These are phyloP conservation scores for Puccinia novopanici DNA, from an alignment of 1,284 basidiomycete species.

Conservation along the genomic window DNA sequence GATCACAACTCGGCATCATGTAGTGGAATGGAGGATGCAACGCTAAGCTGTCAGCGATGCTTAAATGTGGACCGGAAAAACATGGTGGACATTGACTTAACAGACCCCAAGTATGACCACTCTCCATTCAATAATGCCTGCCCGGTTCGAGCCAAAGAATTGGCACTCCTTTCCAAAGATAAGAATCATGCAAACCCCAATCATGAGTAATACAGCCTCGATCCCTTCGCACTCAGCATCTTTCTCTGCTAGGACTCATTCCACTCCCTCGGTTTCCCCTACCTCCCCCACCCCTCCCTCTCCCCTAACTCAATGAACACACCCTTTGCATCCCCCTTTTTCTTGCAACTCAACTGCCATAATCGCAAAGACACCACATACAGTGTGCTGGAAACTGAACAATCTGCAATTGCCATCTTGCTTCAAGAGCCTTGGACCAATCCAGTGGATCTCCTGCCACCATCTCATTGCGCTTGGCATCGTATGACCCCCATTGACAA, in stretches of 20 bases:
- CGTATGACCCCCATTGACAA: background rate
- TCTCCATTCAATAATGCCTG: background rate
- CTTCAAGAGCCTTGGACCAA: conserved; percentile 24
- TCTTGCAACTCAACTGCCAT: too few species aligned
- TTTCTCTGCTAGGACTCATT: too few species aligned
- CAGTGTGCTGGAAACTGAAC: background rate
- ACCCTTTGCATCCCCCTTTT: background rate
- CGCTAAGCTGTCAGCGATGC: background rate
- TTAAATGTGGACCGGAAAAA: background rate
- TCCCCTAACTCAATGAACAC: too few species aligned
- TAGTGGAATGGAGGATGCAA: background rate
- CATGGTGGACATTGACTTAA: background rate
- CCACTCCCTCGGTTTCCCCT: background rate
- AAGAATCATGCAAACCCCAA: background rate
- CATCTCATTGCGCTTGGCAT: background rate
- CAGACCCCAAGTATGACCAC: conserved; percentile 8
- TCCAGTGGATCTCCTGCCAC: background rate
- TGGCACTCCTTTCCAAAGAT: background rate
- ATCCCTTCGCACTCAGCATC: too few species aligned
- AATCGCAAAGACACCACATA: background rate
- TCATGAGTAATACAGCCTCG: too few species aligned
- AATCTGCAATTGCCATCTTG: background rate
- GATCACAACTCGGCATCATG: background rate
- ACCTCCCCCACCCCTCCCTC: too few species aligned
- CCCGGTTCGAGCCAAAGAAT: background rate